Conservation (phyloP, 495 filamentous ascomycete genomes). For the Talaromyces stipitatus region DNA sequence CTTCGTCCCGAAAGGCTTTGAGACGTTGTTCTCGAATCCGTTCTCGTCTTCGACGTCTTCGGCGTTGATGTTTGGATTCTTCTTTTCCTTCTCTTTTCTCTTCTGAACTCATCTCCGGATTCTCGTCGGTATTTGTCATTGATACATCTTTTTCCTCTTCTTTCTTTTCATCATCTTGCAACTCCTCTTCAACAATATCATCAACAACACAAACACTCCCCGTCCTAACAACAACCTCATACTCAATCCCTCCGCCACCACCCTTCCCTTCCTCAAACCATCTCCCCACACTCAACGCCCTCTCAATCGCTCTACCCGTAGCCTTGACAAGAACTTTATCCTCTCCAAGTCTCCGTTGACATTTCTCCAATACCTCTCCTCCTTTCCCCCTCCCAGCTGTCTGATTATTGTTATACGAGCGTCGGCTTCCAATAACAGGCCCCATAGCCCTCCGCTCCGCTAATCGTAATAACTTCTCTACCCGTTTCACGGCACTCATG, state of each 20-base stretch:
- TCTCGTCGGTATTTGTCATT: not conserved
- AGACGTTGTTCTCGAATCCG: conserved; percentile 28
- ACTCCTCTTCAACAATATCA: conserved; percentile 49
- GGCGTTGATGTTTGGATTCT: conserved; percentile 8
- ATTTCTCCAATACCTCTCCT: conserved; percentile 31
- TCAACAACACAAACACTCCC: conserved; percentile 63
- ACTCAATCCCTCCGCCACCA: conserved; percentile 30
- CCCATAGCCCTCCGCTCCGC: conserved; percentile 52
- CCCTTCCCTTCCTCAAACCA: conserved; percentile 52
- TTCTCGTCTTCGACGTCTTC: conserved; percentile 11
- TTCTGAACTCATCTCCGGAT: too few species aligned
- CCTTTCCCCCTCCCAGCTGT: conserved; percentile 26
- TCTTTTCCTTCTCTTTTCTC: not conserved
- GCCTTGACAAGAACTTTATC: conserved; percentile 69
- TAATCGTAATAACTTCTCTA: conserved; percentile 60
- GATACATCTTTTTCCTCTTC: conserved; percentile 12
- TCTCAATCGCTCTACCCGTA: conserved; percentile 72
- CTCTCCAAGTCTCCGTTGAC: conserved; percentile 24
- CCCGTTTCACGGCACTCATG: conserved; percentile 74
- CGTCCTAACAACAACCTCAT: conserved; percentile 50
- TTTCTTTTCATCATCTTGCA: conserved; percentile 13
- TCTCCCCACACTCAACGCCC: conserved; percentile 53
- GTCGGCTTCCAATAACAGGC: conserved; percentile 19
- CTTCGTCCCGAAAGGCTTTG: conserved; percentile 30
- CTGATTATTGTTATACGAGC: conserved; percentile 9